Conservation (phyloP, 2,329 filamentous ascomycete species). For the Akanthomyces lecanii region DNA sequence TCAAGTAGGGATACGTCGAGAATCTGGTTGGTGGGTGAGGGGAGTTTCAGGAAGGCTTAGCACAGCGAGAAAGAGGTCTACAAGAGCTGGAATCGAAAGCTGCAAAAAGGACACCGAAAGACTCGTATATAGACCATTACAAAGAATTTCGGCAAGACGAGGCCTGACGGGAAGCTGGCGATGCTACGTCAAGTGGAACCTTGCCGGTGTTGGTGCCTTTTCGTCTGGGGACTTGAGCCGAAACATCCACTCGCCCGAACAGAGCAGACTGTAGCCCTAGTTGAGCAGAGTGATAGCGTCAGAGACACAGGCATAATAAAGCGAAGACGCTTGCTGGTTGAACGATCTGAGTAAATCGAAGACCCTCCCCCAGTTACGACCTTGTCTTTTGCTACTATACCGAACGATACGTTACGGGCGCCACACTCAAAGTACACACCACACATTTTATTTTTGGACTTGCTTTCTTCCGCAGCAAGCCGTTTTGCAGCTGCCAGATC, state of each 20-base stretch:
- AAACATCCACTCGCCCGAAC: conserved; percentile 19
- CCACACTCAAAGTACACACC: background rate
- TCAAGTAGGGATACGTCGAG: background rate
- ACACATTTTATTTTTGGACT: background rate
- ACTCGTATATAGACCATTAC: too few relatives aligned
- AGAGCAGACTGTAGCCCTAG: background rate
- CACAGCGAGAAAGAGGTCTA: background rate
- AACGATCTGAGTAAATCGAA: background rate
- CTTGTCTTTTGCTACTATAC: background rate
- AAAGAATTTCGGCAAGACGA: background rate
- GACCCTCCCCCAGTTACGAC: background rate
- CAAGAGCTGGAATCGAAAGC: too few relatives aligned
- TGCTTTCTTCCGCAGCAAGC: background rate
- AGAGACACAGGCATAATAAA: background rate
- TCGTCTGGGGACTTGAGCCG: conserved; percentile 2
- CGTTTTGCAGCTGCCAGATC: background rate
- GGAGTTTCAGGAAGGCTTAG: background rate
- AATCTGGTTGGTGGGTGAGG: background rate
- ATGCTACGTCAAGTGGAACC: conserved; percentile 14
- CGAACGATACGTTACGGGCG: conserved; percentile 8
- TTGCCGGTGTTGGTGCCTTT: background rate
- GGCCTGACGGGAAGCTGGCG: background rate
- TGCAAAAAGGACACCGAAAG: background rate
- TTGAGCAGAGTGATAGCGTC: background rate
- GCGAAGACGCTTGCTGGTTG: background rate